phyloP scores from a whole-genome alignment of 805 yeast genomes.

The Kluyveromyces starmeri region DNA sequence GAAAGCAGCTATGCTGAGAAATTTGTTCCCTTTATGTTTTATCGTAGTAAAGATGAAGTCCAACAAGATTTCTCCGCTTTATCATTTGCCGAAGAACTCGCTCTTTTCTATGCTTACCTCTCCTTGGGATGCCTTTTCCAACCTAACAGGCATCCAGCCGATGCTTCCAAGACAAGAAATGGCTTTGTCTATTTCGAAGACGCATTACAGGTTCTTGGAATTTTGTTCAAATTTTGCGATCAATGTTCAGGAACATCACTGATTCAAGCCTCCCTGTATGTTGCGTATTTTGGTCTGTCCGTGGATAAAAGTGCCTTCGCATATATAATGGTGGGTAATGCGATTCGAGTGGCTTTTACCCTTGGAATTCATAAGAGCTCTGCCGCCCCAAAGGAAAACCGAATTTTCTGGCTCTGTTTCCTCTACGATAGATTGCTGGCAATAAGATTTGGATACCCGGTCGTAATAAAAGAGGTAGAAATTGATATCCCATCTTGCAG shows the following conservation, averaged over 20 bases:
- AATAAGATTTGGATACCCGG: constrained; percentile 15
- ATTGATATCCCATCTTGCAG: constrained; percentile 12
- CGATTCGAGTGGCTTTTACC: constrained; percentile 12
- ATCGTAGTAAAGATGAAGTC: constrained; percentile 3
- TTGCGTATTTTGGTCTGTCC: constrained; percentile 14
- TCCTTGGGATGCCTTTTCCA: constrained; percentile 15
- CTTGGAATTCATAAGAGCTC: constrained; percentile 12
- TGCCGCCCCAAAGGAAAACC: constrained; percentile 7
- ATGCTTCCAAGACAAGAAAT: constrained; percentile 7
- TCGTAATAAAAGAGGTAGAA: constrained; percentile 13
- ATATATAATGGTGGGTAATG: constrained; percentile 12
- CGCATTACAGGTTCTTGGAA: constrained; percentile 11
- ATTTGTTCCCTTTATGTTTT: constrained; percentile 7
- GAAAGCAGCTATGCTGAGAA: constrained; percentile 9
- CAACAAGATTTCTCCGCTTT: not conserved
- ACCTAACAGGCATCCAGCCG: constrained; percentile 6
- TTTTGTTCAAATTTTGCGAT: constrained; percentile 11
- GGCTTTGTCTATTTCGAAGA: constrained; percentile 12
- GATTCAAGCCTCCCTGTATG: constrained; percentile 12
- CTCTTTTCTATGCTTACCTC: constrained; percentile 12
- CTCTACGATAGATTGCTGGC: constrained; percentile 15
- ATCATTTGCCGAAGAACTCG: constrained; percentile 10
- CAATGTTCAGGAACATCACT: constrained; percentile 9
- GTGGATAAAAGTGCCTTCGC: constrained; percentile 13
- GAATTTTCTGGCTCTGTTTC: constrained; percentile 17